phyloP scores from a whole-genome alignment of 2,329 filamentous ascomycete species.

The Colletotrichum higginsianum region DNA sequence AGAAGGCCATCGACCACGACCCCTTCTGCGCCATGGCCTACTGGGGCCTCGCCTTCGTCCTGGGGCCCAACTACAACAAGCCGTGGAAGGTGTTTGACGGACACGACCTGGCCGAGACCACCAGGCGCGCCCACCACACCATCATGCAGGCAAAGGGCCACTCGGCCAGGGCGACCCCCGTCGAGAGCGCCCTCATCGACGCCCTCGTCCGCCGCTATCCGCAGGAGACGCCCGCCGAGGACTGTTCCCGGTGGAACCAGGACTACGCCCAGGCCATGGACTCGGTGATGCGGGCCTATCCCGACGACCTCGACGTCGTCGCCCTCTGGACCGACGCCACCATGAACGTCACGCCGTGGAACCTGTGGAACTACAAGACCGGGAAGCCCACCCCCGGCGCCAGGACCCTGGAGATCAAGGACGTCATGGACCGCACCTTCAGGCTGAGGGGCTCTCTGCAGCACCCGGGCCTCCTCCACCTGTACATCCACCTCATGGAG shows the following conservation, averaged over 20 bases:
- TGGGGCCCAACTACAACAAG: slow-evolving; percentile 85
- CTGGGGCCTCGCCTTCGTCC: slow-evolving; percentile 79
- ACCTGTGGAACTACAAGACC: slow-evolving; percentile 58
- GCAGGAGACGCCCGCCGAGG: slow-evolving; percentile 59
- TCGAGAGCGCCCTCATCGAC: slow-evolving; percentile 75
- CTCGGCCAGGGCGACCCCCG: slow-evolving; percentile 55
- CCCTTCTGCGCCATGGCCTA: slow-evolving; percentile 72
- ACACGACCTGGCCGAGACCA: slow-evolving; percentile 67
- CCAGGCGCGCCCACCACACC: slow-evolving; percentile 64
- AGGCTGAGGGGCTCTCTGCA: slow-evolving; percentile 59
- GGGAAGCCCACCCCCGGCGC: slow-evolving; percentile 46
- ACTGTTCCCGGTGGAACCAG: slow-evolving; percentile 69
- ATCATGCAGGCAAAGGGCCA: slow-evolving; percentile 59
- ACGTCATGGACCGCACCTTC: slow-evolving; percentile 63
- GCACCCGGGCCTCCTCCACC: slow-evolving; percentile 80
- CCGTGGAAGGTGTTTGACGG: slow-evolving; percentile 81
- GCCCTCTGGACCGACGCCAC: slow-evolving; percentile 59
- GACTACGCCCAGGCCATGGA: slow-evolving; percentile 66
- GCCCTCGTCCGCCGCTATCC: slow-evolving; percentile 77
- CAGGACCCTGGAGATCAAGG: slow-evolving; percentile 47
- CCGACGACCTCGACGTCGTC: slow-evolving; percentile 57
- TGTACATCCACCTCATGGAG: slow-evolving; percentile 85
- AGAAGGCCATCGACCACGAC: slow-evolving; percentile 70
- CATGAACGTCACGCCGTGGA: slow-evolving; percentile 65
- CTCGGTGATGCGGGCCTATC: slow-evolving; percentile 52